These are phyloP conservation scores for Colletotrichum sp. DNA, from an alignment of 2,329 filamentous ascomycete species.

Conservation along the genomic window DNA sequence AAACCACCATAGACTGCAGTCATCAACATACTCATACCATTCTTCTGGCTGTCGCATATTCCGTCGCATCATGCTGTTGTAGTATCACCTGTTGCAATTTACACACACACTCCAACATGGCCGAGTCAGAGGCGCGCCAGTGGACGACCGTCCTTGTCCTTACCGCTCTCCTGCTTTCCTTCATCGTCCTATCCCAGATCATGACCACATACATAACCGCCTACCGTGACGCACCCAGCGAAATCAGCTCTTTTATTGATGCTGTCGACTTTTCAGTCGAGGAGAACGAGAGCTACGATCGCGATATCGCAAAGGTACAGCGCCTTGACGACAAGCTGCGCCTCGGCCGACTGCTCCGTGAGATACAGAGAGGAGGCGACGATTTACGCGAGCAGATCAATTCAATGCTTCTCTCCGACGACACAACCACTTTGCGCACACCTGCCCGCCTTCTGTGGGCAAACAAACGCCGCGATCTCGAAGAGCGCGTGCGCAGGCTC, in stretches of 20 bases:
- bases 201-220: conserved; percentile 57
- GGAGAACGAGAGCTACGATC: conserved; percentile 69
- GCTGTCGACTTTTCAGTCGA: conserved; percentile 65
- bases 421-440: conserved; percentile 44
- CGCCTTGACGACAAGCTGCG: conserved; percentile 68
- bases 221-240: conserved; percentile 62
- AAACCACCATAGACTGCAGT: background rate
- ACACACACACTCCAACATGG: conserved; percentile 42
- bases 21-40: background rate
- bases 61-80: conserved; percentile 5
- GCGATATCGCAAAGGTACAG: conserved; percentile 61
- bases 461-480: conserved; percentile 55
- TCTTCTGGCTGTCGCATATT: background rate
- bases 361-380: conserved; percentile 66
- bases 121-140: conserved; percentile 54
- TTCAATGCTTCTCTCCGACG: conserved; percentile 45
- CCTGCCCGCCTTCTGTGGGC: conserved; percentile 64
- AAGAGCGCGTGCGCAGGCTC: conserved; percentile 62
- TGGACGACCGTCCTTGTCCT: conserved; percentile 64
- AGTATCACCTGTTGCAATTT: background rate
- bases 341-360: conserved; percentile 60
- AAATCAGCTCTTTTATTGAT: conserved; percentile 63
- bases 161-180: conserved; percentile 61
- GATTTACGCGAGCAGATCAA: conserved; percentile 67
- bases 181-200: conserved; percentile 59